These are phyloP conservation scores for Conticribra guillardii DNA, from an alignment of 108 stramenopile genomes.

Conservation along the genomic window DNA sequence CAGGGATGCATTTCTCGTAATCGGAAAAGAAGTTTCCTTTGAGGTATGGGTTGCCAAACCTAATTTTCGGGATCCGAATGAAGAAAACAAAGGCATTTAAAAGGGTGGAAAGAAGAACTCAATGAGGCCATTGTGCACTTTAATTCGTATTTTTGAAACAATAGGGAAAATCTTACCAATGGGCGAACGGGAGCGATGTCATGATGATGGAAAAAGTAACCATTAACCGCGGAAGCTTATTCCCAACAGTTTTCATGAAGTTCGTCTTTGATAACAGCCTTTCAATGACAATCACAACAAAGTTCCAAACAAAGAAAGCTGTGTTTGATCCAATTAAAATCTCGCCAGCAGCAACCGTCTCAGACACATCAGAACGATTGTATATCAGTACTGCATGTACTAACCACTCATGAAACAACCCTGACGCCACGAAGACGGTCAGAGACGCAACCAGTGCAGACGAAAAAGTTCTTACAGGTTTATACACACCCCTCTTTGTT, in stretches of 20 bases:
- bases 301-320: slow-evolving; percentile 76
- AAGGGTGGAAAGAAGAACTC: background rate
- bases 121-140: too few relatives aligned
- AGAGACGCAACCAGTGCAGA: slow-evolving; percentile 40
- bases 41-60: slow-evolving; percentile 32
- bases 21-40: slow-evolving; percentile 41
- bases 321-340: slow-evolving; percentile 48
- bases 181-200: slow-evolving; percentile 58
- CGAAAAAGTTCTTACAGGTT: slow-evolving; percentile 53
- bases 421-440: slow-evolving; percentile 66
- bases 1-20: slow-evolving; percentile 21
- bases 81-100: background rate
- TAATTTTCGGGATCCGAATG: background rate
- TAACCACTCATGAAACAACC: slow-evolving; percentile 79
- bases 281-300: slow-evolving; percentile 55
- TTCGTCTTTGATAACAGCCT: slow-evolving; percentile 24
- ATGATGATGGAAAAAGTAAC: slow-evolving; percentile 53
- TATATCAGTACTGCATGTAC: slow-evolving; percentile 40
- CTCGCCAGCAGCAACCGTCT: slow-evolving; percentile 5
- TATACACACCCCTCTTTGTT: slow-evolving; percentile 64
- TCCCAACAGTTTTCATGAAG: slow-evolving; percentile 21
- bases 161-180: slow-evolving; percentile 43
- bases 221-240: slow-evolving; percentile 42
- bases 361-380: slow-evolving; percentile 11
- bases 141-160: slow-evolving; percentile 18